phyloP scores from a whole-genome alignment of 495 filamentous ascomycete species.

The Aspergillus steynii region DNA sequence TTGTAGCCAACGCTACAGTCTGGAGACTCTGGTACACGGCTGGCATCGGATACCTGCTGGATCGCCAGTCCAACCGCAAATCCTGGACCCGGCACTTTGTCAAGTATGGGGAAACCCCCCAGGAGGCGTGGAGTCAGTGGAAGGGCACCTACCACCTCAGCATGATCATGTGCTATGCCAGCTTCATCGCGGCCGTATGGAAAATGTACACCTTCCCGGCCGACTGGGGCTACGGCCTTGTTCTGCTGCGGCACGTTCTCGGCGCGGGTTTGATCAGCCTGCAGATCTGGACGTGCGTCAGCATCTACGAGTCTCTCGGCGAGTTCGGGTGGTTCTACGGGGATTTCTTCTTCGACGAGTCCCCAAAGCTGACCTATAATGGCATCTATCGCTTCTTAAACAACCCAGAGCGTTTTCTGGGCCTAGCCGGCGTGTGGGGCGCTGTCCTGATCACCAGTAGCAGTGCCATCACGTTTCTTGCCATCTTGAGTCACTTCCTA shows the following conservation, averaged over 20 bases:
- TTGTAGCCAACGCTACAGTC: conserved; percentile 73
- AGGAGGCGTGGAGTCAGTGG: conserved; percentile 97
- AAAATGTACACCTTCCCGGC: conserved; percentile 89
- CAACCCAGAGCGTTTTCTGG: conserved; percentile 93
- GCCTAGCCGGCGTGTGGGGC: conserved; percentile 95
- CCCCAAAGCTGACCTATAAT: conserved; percentile 86
- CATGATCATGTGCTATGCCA: conserved; percentile 82
- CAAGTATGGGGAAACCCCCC: conserved; percentile 86
- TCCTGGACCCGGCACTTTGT: conserved; percentile 95
- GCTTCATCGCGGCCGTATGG: conserved; percentile 89
- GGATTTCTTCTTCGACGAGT: conserved; percentile 89
- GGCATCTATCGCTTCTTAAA: conserved; percentile 98
- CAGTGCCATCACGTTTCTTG: conserved; percentile 76
- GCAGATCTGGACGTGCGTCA: conserved; percentile 89
- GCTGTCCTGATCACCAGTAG: conserved; percentile 90
- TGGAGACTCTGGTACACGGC: conserved; percentile 94
- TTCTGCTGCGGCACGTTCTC: conserved; percentile 81
- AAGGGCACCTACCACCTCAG: conserved; percentile 94
- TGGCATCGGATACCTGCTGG: conserved; percentile 82
- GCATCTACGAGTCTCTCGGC: conserved; percentile 93
- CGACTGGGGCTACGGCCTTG: conserved; percentile 82
- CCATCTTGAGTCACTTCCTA: conserved; percentile 79
- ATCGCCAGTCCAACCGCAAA: conserved; percentile 83
- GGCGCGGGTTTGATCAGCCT: conserved; percentile 78
- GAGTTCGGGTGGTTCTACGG: conserved; percentile 99